Base-by-base conservation (phyloP, 305 asterid species). In the Petunia hybrid region DNA sequence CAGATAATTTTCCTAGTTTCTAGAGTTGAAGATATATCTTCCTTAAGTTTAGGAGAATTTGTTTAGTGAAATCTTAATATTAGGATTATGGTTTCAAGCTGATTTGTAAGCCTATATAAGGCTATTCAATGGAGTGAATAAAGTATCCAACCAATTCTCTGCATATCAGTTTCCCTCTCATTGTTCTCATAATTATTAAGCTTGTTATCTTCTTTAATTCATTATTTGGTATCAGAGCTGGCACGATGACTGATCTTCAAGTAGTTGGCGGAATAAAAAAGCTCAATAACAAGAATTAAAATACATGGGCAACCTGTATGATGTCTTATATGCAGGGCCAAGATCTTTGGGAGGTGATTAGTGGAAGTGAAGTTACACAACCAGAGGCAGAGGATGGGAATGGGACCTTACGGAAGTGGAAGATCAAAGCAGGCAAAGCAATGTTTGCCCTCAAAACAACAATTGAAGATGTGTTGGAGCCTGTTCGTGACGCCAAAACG, bases 401-500 rank as follows among this genome's bases (percentile, higher is more conserved):
- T 0, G 42, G 31, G 35, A 64, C 10, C 4, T 46, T 42, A 4
- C 1, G 56, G 41, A 16, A 36, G 7, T n/a, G 31, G 35, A 35
- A 16, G 56, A 45, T 46, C 12, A 31, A 78, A 60, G 76, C 13
- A 3, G 75, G 65, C 4, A 62, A 64, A 38, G 12, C 81, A 7
- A 65, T 80, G 36, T 66, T 64, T 10, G 43, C 43, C 31, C 9
- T 39, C 61, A 40, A 57, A 40, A 59, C 22, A 7, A 77, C 31
- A 31, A 41, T 60, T 5, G 35, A 78, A 62, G 48, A 78, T 35
- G 8, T 79, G 42, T 35, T 79, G n/a, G 76, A 79, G 51, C 76
- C 64, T 16, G 55, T 65, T 0, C n/a, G n/a, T 7, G 82, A 79
- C 48, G 60, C 66, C 6, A 43, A 31, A 48, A 65, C 8, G 0